A percentile compares a stretch with the other conserved stretches of the same genome.
Evolutionary conservation across 208 protist genomes (phyloP).

Genomic region (Trypanosoma caninum): DNA sequence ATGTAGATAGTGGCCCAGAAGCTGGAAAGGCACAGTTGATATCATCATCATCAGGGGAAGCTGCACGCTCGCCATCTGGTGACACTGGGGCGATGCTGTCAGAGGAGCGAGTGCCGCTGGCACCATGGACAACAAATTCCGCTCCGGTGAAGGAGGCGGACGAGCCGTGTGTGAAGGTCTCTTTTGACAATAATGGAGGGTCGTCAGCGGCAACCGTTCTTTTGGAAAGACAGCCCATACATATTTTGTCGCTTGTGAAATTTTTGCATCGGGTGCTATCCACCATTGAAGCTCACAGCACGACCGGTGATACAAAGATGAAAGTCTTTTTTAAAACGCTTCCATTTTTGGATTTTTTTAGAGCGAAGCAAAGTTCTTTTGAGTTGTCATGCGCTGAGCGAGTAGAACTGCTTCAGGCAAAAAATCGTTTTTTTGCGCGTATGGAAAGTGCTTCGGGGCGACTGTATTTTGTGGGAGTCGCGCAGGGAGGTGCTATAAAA

Average conservation of each 20-base stretch:
- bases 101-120: slow-evolving; percentile 10
- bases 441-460: slow-evolving; percentile 22
- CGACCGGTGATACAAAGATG: background rate
- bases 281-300: slow-evolving; percentile 5
- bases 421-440: slow-evolving; percentile 41
- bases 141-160: background rate
- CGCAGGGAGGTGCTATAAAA: slow-evolving; percentile 22
- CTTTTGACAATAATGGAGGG: slow-evolving; percentile 9
- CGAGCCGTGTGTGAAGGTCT: slow-evolving; percentile 11
- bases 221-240: slow-evolving; percentile 5
- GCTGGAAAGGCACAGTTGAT: background rate
- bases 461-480: slow-evolving; percentile 33
- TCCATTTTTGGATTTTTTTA: slow-evolving; percentile 54
- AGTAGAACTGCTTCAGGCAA: slow-evolving; percentile 28
- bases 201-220: slow-evolving; percentile 4
- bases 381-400: slow-evolving; percentile 45
- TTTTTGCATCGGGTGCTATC: slow-evolving; percentile 16
- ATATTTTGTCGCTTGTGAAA: slow-evolving; percentile 1
- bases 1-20: background rate
- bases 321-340: slow-evolving; percentile 30
- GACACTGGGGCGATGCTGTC: background rate
- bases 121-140: background rate
- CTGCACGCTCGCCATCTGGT: background rate
- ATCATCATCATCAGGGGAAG: background rate
- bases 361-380: slow-evolving; percentile 26